Conservation (phyloP, 352 stramenopile genomes). For the Globisporangium echinulatum region DNA sequence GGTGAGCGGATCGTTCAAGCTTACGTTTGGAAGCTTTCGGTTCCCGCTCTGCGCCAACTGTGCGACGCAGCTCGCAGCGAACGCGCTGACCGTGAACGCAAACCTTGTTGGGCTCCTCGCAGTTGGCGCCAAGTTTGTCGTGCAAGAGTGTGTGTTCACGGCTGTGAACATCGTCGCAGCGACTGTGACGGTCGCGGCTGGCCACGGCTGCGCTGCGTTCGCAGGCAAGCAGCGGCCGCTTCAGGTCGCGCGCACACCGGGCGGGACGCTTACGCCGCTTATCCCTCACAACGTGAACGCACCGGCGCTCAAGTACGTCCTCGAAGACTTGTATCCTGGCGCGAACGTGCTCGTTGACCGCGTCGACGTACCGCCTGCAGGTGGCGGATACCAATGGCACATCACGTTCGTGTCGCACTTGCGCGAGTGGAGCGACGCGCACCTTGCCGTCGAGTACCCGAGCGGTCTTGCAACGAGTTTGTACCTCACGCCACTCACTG, state of each 20-base stretch:
- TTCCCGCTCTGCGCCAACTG: constrained; percentile 48
- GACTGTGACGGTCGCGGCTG: constrained; percentile 38
- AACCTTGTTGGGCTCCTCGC: constrained; percentile 62
- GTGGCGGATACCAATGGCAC: constrained; percentile 66
- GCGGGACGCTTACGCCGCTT: constrained; percentile 44
- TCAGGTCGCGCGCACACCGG: constrained; percentile 20
- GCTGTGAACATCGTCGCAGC: constrained; percentile 28
- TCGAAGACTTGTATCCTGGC: constrained; percentile 46
- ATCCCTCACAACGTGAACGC: constrained; percentile 55
- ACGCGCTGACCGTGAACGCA: constrained; percentile 50
- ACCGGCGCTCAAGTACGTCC: constrained; percentile 44
- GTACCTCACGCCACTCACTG: constrained; percentile 34
- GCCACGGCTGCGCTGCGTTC: constrained; percentile 59
- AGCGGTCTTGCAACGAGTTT: constrained; percentile 28
- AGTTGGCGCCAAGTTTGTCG: constrained; percentile 47
- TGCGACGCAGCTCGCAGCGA: constrained; percentile 32
- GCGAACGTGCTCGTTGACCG: constrained; percentile 44
- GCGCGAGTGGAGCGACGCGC: constrained; percentile 52
- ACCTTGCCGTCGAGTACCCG: constrained; percentile 73
- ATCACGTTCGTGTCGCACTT: constrained; percentile 92
- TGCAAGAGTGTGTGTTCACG: constrained; percentile 72
- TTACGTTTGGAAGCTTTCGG: constrained; percentile 63
- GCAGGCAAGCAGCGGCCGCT: constrained; percentile 31
- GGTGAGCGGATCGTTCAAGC: constrained; percentile 48
- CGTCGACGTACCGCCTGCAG: constrained; percentile 9